A percentile compares a stretch with the other conserved stretches of the same genome.
Evolutionary conservation across 371 early-diverging fungal species (phyloP).

Genomic region (Gilbertella persicaria): DNA sequence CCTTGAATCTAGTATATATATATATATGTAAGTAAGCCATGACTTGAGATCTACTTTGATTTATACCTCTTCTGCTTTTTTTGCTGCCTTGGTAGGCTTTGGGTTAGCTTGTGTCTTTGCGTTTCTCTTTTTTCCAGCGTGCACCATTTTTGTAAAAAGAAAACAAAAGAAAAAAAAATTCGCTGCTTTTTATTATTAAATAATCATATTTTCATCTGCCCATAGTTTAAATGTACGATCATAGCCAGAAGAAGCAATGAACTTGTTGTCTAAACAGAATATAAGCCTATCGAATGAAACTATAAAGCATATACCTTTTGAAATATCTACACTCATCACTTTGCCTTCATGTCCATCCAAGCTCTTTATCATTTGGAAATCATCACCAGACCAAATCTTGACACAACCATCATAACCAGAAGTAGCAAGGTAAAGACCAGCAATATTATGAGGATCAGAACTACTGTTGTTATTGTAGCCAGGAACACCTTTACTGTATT

Average conservation of each 20-base stretch:
- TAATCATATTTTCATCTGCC: slow-evolving; percentile 60
- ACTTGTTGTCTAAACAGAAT: slow-evolving; percentile 66
- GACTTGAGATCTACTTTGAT: neutral
- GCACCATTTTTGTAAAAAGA: no score
- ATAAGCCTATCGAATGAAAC: neutral
- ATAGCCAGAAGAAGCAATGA: slow-evolving; percentile 83
- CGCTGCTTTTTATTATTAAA: slow-evolving; percentile 21
- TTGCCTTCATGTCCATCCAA: slow-evolving; percentile 89
- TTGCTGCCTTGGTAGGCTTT: neutral
- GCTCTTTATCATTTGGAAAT: slow-evolving; percentile 86
- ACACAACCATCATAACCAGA: slow-evolving; percentile 89
- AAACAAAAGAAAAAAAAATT: neutral
- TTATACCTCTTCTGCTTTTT: neutral
- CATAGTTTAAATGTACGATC: slow-evolving; percentile 96
- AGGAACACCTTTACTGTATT: slow-evolving; percentile 55
- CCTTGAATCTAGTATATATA: slow-evolving; percentile 4
- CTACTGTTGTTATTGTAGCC: slow-evolving; percentile 20
- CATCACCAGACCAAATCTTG: slow-evolving; percentile 92
- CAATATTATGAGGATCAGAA: slow-evolving; percentile 31
- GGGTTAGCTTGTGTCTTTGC: slow-evolving; percentile 6
- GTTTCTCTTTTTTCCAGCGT: slow-evolving; percentile 10
- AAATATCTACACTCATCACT: slow-evolving; percentile 87
- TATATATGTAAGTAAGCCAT: neutral
- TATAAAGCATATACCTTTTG: slow-evolving; percentile 57
- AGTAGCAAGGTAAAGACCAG: slow-evolving; percentile 68